Evolutionary conservation across 768 basidiomycete genomes (phyloP), one percentile per base, ranked within the genome.

Genomic region (Lepiota subincarnata): DNA sequence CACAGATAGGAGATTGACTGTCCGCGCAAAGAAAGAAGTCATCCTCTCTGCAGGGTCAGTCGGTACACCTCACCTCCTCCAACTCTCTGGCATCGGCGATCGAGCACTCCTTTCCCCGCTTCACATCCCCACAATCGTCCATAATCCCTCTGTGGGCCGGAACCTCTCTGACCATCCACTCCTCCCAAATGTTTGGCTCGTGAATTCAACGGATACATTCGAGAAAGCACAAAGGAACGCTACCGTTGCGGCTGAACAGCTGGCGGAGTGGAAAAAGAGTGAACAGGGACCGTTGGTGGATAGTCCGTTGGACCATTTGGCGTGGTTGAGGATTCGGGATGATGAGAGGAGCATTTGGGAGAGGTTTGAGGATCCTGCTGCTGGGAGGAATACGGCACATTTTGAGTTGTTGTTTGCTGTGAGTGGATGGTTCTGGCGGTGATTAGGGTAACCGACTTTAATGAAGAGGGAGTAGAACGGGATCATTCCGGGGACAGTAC

Each of bases 311-410:
- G 60, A 60, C 48, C 62, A 63, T 2, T 45, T 68, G 4, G 68
- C 56, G 10, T 69, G 64, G 58, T 40, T 66, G 11, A 61, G 71
- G n/a, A 53, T 72, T 20, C 63, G 60, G 12, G 57, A 57, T 3
- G 57, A 64, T 24, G 59, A 64, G 31, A 13, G 51, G 3, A 37
- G 55, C 3, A 39, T 49, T 49, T 55, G 57, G 57, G 16, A 20
- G 5, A 10, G 50, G 39, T 55, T 50, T 46, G 14, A 35, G 24
- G 70, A 73, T 55, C 66, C 69, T 2, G 49, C 69, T 1, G 59
- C 70, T 2, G 70, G 72, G 2, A 59, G 59, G 0, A 56, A 62
- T 35, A 62, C 63, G 0, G 59, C 67, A 1, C 70, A 73, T 57
- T 64, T 59, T 28, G 70, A 73, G 49, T 48, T 69, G 2, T 31